These are phyloP conservation scores for Yamadazyma epiphylla DNA, from an alignment of 1,139 yeast genomes.

Conservation along the genomic window DNA sequence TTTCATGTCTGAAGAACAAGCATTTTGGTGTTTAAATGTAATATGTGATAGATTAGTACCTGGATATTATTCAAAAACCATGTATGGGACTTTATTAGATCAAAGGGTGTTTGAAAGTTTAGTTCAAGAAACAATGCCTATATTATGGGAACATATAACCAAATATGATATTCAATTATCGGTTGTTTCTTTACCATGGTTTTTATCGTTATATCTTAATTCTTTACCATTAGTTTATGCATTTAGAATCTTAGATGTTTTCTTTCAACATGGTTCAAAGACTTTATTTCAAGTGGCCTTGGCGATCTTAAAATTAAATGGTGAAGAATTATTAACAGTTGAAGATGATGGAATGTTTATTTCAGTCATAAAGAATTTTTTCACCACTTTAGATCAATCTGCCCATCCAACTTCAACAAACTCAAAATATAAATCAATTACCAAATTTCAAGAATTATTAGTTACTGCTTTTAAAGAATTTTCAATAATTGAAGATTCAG, in stretches of 20 bases:
- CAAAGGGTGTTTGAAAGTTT: constrained; percentile 90
- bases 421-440: constrained; percentile 59
- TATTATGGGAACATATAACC: constrained; percentile 78
- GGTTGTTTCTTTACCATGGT: constrained; percentile 96
- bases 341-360: constrained; percentile 94
- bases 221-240: constrained; percentile 96
- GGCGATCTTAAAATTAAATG: constrained; percentile 82
- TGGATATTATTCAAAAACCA: constrained; percentile 93
- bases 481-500: constrained; percentile 69
- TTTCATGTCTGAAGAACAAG: constrained; percentile 96
- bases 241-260: constrained; percentile 84
- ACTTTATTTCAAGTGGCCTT: constrained; percentile 90
- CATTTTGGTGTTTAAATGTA: constrained; percentile 87
- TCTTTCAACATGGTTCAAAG: constrained; percentile 86
- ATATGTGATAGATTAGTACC: constrained; percentile 86
- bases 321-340: constrained; percentile 72
- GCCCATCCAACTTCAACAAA: constrained; percentile 74
- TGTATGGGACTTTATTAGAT: constrained; percentile 95
- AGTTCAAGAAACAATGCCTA: constrained; percentile 86
- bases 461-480: constrained; percentile 94
- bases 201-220: constrained; percentile 80
- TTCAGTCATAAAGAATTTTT: constrained; percentile 77
- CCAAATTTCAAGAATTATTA: constrained; percentile 85
- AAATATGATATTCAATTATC: constrained; percentile 87
- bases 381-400: constrained; percentile 71